Evolutionary conservation across 78 protist species (phyloP), one percentile per base, ranked within the genome.

Genomic region (Polysphondylium violaceum): DNA sequence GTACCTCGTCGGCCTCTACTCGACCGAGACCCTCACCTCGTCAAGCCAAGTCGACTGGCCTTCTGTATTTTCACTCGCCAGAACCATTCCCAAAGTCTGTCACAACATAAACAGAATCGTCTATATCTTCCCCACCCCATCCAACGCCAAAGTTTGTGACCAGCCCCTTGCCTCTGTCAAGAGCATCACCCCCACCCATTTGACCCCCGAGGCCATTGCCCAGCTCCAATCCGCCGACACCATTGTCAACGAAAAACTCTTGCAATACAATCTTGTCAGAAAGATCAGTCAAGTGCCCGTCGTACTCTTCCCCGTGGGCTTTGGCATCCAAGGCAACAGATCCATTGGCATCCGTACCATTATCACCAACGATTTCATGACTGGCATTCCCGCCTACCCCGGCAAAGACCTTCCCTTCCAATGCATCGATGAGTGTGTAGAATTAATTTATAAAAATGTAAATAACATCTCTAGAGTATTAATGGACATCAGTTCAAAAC

Each of bases 401-500:
- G 97, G 94, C 5, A 29, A 47, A 38, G 75, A 72, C 14, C 93
- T 95, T 25, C 88, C 94, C 23, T 25, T 59, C 21, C 96, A 73
- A 23, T 89, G 92, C 36, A 56, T 96, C 23, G 33, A 31, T 9
- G 50, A 50, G 21, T 92, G 94, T 93, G 91, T 76, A 17, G 21
- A 27, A 12, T 16, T 21, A 3, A 74, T 95, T 19, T 16, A 36
- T 40, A 21, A 33, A 27, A 55, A 58, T 67, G 81, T 93, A 27
- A 35, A n/a, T 7, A 93, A 89, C 38, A 63, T 96, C 38, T 44
- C 91, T 4, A 91, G 97, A 38, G 95, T 96, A 29, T 92, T 89
- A 51, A 95, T 86, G 40, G 99, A 98, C 79, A 29, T 96, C 31
- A 96, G 98, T 2, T 35, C 95, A 29, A 98, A 98, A 88, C 99